Conservation (phyloP, 2,329 filamentous ascomycete genomes). For the Exophiala mesophila region DNA sequence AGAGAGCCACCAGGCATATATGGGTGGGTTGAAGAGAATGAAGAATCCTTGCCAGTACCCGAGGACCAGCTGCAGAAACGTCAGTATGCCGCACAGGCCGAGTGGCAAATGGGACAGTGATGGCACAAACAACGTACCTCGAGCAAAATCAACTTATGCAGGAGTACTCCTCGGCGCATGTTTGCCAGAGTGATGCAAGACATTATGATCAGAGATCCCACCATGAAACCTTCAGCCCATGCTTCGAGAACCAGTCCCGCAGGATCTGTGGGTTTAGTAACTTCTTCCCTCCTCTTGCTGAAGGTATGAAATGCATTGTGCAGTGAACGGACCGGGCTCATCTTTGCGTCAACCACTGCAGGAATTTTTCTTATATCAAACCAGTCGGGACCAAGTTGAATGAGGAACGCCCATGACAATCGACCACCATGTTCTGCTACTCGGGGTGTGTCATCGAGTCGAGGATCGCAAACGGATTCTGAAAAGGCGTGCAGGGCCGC, state of each 20-base stretch:
- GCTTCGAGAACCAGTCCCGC: conserved; percentile 35
- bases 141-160: conserved; percentile 43
- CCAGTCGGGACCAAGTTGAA: too few relatives aligned
- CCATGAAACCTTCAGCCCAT: conserved; percentile 41
- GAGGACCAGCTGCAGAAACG: conserved; percentile 44
- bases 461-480: too few relatives aligned
- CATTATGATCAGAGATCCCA: conserved; percentile 42
- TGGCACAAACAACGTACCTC: conserved; percentile 38
- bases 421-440: background rate
- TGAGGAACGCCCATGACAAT: background rate
- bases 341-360: too few relatives aligned
- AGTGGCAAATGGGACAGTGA: too few relatives aligned
- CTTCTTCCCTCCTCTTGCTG: conserved; percentile 12
- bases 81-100: too few relatives aligned
- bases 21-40: conserved; percentile 48
- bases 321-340: conserved; percentile 20
- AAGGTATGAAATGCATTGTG: conserved; percentile 19
- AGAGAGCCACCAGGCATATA: conserved; percentile 56
- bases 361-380: too few relatives aligned
- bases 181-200: conserved; percentile 40
- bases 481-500: too few relatives aligned
- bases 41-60: conserved; percentile 53
- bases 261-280: conserved; percentile 24
- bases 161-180: conserved; percentile 38
- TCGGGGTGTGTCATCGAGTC: too few relatives aligned